phyloP scores from a whole-genome alignment of 2,329 filamentous ascomycete genomes.

The Diaporthe citrichinensis region DNA sequence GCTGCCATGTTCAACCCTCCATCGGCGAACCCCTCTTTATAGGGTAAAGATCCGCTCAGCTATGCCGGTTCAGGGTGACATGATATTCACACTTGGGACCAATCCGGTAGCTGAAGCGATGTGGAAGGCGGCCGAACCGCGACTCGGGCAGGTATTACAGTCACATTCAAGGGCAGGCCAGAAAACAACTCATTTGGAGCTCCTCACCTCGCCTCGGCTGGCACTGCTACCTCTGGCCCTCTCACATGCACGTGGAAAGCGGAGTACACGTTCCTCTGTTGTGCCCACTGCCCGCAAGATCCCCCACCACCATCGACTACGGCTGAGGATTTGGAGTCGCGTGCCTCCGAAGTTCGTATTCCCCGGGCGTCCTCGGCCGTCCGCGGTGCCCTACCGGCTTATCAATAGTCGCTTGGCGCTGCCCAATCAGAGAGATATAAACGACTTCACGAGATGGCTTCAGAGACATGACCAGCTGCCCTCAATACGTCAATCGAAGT shows the following conservation, averaged over 20 bases:
- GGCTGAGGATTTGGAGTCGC: slow-evolving; percentile 16
- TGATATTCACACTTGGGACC: slow-evolving; percentile 21
- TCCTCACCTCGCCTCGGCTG: slow-evolving; percentile 28
- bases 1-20: slow-evolving; percentile 12
- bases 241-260: slow-evolving; percentile 28
- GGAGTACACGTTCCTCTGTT: background rate
- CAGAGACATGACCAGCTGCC: background rate
- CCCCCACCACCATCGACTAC: background rate
- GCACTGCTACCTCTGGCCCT: background rate
- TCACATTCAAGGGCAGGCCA: slow-evolving; percentile 16
- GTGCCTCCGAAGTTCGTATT: slow-evolving; percentile 16
- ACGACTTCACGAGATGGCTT: background rate
- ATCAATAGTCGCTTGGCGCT: slow-evolving; percentile 22
- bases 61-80: slow-evolving; percentile 13
- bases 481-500: background rate
- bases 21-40: slow-evolving; percentile 3
- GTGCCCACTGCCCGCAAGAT: background rate
- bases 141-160: slow-evolving; percentile 15
- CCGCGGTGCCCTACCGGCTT: background rate
- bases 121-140: slow-evolving; percentile 19
- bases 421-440: slow-evolving; percentile 3
- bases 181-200: slow-evolving; percentile 15
- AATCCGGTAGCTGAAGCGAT: slow-evolving; percentile 32
- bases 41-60: slow-evolving; percentile 7
- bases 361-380: slow-evolving; percentile 11